Evolutionary conservation across 768 basidiomycete genomes (phyloP), one percentile per base, ranked within the genome.

Genomic region (Paxillus rubicundulus): DNA sequence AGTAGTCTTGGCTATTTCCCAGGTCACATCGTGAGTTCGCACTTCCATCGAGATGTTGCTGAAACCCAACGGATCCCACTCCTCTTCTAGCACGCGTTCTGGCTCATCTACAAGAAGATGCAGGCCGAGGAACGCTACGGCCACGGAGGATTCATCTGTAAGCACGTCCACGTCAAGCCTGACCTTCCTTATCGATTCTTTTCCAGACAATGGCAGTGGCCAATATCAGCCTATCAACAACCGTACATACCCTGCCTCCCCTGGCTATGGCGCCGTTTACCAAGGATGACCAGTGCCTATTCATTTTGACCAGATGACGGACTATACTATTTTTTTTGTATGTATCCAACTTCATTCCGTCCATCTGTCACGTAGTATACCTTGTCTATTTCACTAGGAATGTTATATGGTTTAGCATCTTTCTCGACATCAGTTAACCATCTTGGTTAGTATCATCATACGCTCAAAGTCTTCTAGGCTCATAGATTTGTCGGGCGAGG

Each of bases 81-180:
- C 9, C 30, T 28, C 37, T 40, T 33, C 5, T 47, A 82, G 81
- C 90, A 93, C 64, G 87, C 89, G 2, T 92, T 92, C 73, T 92
- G 87, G 87, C 77, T 95, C 47, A 92, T 93, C 51, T 92, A 92
- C 74, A 86, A 79, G 79, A 88, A 87, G 79, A 92, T 92, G 79
- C 78, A 89, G 61, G 92, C 91, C 0, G 88, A 91, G 61, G 89
- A 91, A 61, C 78, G 76, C 38, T 95, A 89, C 62, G 92, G 92
- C 12, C 70, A 65, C 5, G 89, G 88, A 17, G 86, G 86, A 30
- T 93, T 83, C 74, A 69, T 76, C 47, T 93, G 90, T 91, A 63
- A 63, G 90, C 78, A 9, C 27, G 36, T n/a, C 10, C n/a, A 1
- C n/a, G 5, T 13, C 3, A 4, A 34, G 30, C 6, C 47, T 9